Percentiles rank a stretch among this genome's conserved stretches.
phyloP scores from a whole-genome alignment of 768 basidiomycete species.

The Thelephora ganbajun region DNA sequence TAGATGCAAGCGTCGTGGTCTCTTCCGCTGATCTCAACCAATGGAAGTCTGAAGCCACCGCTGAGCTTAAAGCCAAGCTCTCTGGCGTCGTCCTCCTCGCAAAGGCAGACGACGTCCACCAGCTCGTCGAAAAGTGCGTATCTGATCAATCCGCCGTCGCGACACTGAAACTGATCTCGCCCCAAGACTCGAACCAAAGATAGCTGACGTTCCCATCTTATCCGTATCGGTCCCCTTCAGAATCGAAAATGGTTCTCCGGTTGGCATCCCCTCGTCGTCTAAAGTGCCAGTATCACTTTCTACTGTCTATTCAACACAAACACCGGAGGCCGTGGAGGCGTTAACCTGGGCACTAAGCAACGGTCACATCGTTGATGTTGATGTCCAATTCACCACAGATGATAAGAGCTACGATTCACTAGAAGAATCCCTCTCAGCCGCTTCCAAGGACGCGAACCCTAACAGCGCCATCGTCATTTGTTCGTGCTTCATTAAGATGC shows the following conservation, averaged over 20 bases:
- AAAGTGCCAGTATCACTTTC: slow-evolving; percentile 38
- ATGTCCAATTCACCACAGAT: slow-evolving; percentile 39
- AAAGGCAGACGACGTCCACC: slow-evolving; percentile 24
- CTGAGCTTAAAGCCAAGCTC: slow-evolving; percentile 29
- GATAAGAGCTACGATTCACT: slow-evolving; percentile 47
- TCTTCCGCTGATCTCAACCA: slow-evolving; percentile 25
- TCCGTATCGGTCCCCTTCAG: slow-evolving; percentile 50
- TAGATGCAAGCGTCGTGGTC: slow-evolving; percentile 55
- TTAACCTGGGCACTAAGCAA: slow-evolving; percentile 53
- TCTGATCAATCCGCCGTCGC: not conserved
- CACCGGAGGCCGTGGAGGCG: slow-evolving; percentile 36
- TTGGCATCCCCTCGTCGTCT: slow-evolving; percentile 22
- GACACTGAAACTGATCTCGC: not conserved
- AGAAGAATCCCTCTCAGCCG: slow-evolving; percentile 51
- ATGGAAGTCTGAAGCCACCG: slow-evolving; percentile 41
- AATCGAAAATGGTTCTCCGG: slow-evolving; percentile 31
- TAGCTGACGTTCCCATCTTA: slow-evolving; percentile 24
- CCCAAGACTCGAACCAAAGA: slow-evolving; percentile 6
- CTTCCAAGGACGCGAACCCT: slow-evolving; percentile 17
- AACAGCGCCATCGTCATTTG: slow-evolving; percentile 52
- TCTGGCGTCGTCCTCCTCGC: slow-evolving; percentile 46
- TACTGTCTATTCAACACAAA: slow-evolving; percentile 37
- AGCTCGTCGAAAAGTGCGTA: slow-evolving; percentile 34
- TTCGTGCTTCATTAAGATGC: slow-evolving; percentile 14
- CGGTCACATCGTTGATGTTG: slow-evolving; percentile 56